Evolutionary conservation across 345 rosid genomes (phyloP), one percentile per base, ranked within the genome.

Genomic region (Rubroshorea leprosula): DNA sequence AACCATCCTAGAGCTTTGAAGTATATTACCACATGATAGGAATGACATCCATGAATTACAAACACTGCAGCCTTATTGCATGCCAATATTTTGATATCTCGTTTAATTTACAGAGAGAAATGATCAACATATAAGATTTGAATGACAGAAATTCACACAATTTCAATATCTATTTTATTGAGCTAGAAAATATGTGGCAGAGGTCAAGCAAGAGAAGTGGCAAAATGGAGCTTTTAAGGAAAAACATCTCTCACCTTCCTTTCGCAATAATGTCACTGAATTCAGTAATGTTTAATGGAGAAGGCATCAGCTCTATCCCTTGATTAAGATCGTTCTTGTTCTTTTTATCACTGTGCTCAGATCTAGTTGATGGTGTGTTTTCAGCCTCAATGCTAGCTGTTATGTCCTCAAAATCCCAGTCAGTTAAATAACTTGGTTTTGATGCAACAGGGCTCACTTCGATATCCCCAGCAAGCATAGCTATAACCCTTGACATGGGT

Each of bases 401-500:
- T 47, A 58, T 1, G 45, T 81, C 84, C 26, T 72, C 69, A n/a
- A 72, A 87, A 35, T 75, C 79, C 81, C 84, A 77, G 64, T 73
- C 80, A 0, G 83, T 71, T 46, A 85, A 51, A 56, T 81, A 81
- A 6, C 96, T 80, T 3, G 93, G 90, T 66, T 66, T 83, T 0
- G 74, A 43, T 29, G 72, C 68, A 5, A 74, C 67, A 15, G 49
- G 31, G 18, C 66, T 68, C 52, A 83, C 72, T 70, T 83, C 81
- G 46, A 72, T 73, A 67, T 88, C 74, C 17, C 83, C 83, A 0
- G 65, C 56, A 54, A 78, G 63, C 83, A 78, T 78, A 5, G 71
- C 80, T 6, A 78, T 67, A 17, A 74, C 83, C 35, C 79, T 66
- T 0, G 83, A 74, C 83, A 78, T 78, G 1, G 77, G 19, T 26